Conservation (phyloP, 2,329 filamentous ascomycete species). For the Trichothecium sympodiale region DNA sequence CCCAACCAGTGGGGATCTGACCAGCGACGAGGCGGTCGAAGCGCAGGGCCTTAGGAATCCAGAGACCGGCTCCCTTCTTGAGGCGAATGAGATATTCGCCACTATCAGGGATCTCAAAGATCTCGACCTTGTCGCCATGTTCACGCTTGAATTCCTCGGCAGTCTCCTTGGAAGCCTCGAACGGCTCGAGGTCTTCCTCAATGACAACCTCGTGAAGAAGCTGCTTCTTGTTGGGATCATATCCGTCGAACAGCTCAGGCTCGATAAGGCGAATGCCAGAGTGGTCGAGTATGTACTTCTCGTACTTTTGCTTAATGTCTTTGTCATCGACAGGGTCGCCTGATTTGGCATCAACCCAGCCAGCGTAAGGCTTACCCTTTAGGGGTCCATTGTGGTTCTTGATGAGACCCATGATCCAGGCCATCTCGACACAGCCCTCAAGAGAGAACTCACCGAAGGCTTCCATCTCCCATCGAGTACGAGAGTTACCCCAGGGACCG, state of each 20-base stretch:
- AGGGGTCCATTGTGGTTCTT: constrained; percentile 95
- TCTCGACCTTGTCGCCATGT: constrained; percentile 94
- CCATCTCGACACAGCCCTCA: constrained; percentile 98
- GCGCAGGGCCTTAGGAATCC: constrained; percentile 92
- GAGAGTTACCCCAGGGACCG: constrained; percentile 95
- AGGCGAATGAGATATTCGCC: constrained; percentile 91
- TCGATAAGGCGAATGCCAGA: constrained; percentile 96
- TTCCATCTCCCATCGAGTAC: constrained; percentile 99
- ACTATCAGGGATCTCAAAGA: constrained; percentile 88
- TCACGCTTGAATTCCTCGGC: constrained; percentile 95
- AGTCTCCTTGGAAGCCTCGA: constrained; percentile 94
- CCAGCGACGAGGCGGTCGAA: constrained; percentile 97
- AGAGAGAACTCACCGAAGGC: constrained; percentile 92
- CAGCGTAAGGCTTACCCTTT: constrained; percentile 93
- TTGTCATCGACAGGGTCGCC: constrained; percentile 96
- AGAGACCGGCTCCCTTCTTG: constrained; percentile 87
- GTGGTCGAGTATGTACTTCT: constrained; percentile 93
- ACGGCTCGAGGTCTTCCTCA: constrained; percentile 91
- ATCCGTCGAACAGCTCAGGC: constrained; percentile 91
- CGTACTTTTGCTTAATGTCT: constrained; percentile 94
- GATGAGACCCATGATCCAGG: constrained; percentile 99
- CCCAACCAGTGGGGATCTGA: constrained; percentile 94
- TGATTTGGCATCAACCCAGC: constrained; percentile 91
- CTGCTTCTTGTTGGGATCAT: constrained; percentile 98
- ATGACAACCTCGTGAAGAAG: constrained; percentile 96